Conservation (phyloP, 805 yeast genomes). For the Candida takata region DNA sequence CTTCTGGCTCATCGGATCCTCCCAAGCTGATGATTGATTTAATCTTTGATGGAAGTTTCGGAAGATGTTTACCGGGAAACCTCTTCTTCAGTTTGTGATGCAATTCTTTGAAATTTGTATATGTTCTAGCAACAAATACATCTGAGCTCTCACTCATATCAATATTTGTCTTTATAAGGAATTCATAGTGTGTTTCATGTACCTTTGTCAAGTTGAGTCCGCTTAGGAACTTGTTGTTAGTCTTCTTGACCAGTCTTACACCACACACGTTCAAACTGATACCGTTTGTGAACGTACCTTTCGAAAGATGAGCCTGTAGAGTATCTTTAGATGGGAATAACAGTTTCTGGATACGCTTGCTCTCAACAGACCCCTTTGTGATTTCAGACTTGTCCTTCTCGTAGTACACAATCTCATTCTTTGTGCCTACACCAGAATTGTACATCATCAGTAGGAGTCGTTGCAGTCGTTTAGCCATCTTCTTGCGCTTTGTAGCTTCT, state of each 20-base stretch:
- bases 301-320: slow-evolving; percentile 25
- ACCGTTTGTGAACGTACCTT: slow-evolving; percentile 41
- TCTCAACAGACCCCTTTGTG: slow-evolving; percentile 23
- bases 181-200: slow-evolving; percentile 20
- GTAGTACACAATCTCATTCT: slow-evolving; percentile 46
- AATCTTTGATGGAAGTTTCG: slow-evolving; percentile 51
- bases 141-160: slow-evolving; percentile 17
- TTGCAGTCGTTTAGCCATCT: slow-evolving; percentile 53
- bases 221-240: slow-evolving; percentile 20
- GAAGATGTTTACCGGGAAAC: slow-evolving; percentile 66
- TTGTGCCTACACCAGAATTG: slow-evolving; percentile 67
- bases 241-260: slow-evolving; percentile 36
- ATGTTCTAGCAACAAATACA: slow-evolving; percentile 45
- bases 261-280: slow-evolving; percentile 62
- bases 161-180: slow-evolving; percentile 15
- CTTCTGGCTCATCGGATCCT: not conserved
- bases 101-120: slow-evolving; percentile 58
- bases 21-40: slow-evolving; percentile 29
- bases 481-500: slow-evolving; percentile 63
- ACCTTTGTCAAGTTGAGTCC: slow-evolving; percentile 15
- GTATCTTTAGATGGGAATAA: slow-evolving; percentile 36
- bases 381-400: slow-evolving; percentile 26
- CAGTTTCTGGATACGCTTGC: slow-evolving; percentile 27
- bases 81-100: slow-evolving; percentile 42
- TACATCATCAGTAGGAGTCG: slow-evolving; percentile 59